A percentile compares a stretch with the other conserved stretches of the same genome.
phyloP scores from a whole-genome alignment of 805 yeast genomes.

The Zygosaccharomyces gambellarensis region DNA sequence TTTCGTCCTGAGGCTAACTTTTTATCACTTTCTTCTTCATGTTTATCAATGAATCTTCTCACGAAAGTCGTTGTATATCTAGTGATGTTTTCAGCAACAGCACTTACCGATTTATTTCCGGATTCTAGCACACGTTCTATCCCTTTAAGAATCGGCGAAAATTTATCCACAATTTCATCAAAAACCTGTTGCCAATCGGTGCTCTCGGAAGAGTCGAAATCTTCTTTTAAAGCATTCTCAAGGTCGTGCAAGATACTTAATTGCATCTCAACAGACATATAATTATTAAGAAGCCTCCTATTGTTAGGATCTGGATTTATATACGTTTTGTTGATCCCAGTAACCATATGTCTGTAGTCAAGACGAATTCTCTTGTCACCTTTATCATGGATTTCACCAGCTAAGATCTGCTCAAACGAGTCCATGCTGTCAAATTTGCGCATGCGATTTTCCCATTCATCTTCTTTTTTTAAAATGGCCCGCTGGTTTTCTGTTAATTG shows the following conservation, averaged over 20 bases:
- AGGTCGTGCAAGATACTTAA: conserved; percentile 36
- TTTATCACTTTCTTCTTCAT: conserved; percentile 12
- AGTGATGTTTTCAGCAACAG: conserved; percentile 35
- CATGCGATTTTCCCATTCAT: conserved; percentile 20
- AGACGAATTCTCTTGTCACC: conserved; percentile 47
- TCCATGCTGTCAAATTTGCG: conserved; percentile 28
- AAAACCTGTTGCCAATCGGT: conserved; percentile 56
- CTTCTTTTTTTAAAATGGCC: conserved; percentile 23
- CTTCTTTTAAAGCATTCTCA: conserved; percentile 27
- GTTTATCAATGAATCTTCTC: conserved; percentile 39
- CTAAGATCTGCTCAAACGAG: conserved; percentile 42
- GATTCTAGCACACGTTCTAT: conserved; percentile 38
- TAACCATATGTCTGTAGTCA: conserved; percentile 50
- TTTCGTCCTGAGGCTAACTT: conserved; percentile 29
- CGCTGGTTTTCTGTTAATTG: conserved; percentile 22
- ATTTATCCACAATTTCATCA: conserved; percentile 45
- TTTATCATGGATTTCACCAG: conserved; percentile 44
- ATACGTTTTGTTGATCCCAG: conserved; percentile 49
- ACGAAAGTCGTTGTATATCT: conserved; percentile 41
- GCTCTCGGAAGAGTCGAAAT: conserved; percentile 38
- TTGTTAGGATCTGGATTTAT: conserved; percentile 46
- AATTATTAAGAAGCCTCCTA: conserved; percentile 36
- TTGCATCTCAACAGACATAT: conserved; percentile 35
- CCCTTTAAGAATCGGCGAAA: conserved; percentile 44
- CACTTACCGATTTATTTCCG: conserved; percentile 13